Percentiles rank a stretch among this genome's conserved stretches.
phyloP scores from a whole-genome alignment of 192 early-diverging fungal genomes.

The Rhizophagus sp. region DNA sequence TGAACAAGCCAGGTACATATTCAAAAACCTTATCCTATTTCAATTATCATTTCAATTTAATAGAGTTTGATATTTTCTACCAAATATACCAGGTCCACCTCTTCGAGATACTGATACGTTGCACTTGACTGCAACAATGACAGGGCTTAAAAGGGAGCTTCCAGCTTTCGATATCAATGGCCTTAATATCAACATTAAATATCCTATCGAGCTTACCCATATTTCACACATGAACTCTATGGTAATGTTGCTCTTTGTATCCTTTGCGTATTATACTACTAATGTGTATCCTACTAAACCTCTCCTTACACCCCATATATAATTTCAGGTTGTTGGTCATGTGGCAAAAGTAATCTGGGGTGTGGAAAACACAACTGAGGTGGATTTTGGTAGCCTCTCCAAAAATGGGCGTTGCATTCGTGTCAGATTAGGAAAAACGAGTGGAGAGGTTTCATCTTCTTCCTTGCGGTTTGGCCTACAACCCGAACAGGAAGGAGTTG shows the following conservation, averaged over 20 bases:
- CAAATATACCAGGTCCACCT: constrained; percentile 16
- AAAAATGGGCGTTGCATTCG: constrained; percentile 22
- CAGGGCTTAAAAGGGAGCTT: constrained; percentile 15
- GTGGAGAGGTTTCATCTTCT: neutral
- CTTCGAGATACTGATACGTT: constrained; percentile 20
- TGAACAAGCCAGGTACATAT: constrained; percentile 19
- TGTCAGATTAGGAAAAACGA: constrained; percentile 12
- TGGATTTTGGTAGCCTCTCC: constrained; percentile 18
- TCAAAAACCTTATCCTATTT: neutral
- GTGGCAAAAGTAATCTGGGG: constrained; percentile 13
- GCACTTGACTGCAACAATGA: constrained; percentile 25
- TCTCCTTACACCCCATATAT: neutral
- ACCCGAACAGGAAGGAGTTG: constrained; percentile 13
- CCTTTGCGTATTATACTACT: neutral
- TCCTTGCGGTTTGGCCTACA: constrained; percentile 17
- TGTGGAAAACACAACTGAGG: constrained; percentile 20
- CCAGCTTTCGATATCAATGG: constrained; percentile 21
- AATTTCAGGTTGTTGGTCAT: constrained; percentile 26
- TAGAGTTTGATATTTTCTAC: constrained; percentile 1
- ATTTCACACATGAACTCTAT: constrained; percentile 28
- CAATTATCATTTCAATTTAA: neutral
- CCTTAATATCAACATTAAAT: constrained; percentile 20
- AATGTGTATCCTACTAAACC: neutral
- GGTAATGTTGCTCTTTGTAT: constrained; percentile 17
- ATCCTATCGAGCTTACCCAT: constrained; percentile 26